These are phyloP conservation scores for Chlorella sp. DNA, from an alignment of 139 green algal genomes.

Conservation along the genomic window DNA sequence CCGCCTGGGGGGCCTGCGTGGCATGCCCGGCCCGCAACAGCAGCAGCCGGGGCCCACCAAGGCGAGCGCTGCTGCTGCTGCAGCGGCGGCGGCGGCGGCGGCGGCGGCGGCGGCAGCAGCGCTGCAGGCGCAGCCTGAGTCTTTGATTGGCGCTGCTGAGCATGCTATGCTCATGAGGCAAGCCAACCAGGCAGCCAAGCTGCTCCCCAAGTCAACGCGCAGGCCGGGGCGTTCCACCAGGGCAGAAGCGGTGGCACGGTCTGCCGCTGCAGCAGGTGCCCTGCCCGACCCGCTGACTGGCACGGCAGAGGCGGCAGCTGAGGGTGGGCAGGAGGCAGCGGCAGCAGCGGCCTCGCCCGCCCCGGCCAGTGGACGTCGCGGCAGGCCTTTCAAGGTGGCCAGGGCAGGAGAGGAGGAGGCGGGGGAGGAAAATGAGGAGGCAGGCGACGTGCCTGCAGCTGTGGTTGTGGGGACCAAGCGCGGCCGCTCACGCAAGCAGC, in stretches of 20 bases:
- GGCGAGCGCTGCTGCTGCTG: background rate
- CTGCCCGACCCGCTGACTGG: background rate
- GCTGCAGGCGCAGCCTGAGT: background rate
- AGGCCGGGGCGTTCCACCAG: background rate
- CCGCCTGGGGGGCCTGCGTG: background rate
- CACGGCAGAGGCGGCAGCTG: background rate
- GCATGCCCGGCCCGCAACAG: too few species aligned
- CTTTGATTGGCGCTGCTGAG: background rate
- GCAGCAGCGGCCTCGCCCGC: background rate
- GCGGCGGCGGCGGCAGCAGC: background rate
- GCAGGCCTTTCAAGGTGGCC: background rate
- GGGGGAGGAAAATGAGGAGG: background rate
- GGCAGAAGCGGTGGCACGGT: background rate
- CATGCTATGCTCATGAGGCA: background rate
- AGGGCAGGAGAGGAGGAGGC: background rate
- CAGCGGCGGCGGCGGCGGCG: background rate
- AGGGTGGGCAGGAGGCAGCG: background rate
- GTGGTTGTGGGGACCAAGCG: background rate
- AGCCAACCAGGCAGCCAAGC: background rate
- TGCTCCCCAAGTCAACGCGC: background rate
- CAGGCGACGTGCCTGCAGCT: background rate
- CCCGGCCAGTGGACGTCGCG: background rate
- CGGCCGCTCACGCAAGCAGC: constrained; percentile 18
- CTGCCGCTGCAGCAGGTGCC: background rate
- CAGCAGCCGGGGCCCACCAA: background rate